Conservation (phyloP, 1,284 basidiomycete species). For the Rhizoctonia solani region DNA sequence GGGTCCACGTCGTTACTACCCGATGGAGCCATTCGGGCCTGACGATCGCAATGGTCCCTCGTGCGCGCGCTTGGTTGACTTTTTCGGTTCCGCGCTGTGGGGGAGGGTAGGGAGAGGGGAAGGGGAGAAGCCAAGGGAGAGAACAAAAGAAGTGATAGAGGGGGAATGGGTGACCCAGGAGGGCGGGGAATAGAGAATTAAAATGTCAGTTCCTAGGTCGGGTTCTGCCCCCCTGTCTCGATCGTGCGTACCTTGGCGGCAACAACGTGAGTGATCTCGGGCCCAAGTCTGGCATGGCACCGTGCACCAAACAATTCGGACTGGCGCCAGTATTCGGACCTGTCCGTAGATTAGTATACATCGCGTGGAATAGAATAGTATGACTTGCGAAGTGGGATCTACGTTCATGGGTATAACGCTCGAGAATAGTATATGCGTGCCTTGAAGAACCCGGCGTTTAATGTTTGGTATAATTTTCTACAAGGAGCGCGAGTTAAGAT, state of each 20-base stretch:
- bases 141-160: constrained; percentile 14
- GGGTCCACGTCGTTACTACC: constrained; percentile 37
- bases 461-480: constrained; percentile 83
- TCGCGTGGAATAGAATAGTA: neutral
- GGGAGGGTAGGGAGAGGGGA: constrained; percentile 72
- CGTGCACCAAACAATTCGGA: constrained; percentile 88
- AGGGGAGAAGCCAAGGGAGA: constrained; percentile 50
- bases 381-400: constrained; percentile 61
- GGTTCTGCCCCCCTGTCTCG: too few species aligned
- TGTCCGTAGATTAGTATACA: constrained; percentile 36
- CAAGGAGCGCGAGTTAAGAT: constrained; percentile 8
- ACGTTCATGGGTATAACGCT: constrained; percentile 89
- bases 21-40: constrained; percentile 34
- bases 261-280: constrained; percentile 86
- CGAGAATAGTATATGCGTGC: constrained; percentile 85
- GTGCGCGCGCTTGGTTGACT: constrained; percentile 32
- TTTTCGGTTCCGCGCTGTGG: constrained; percentile 33
- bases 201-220: too few species aligned
- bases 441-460: constrained; percentile 74
- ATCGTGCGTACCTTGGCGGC: constrained; percentile 88
- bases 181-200: constrained; percentile 42
- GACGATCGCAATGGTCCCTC: constrained; percentile 30
- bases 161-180: constrained; percentile 21
- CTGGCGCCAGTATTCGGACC: constrained; percentile 85
- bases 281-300: constrained; percentile 70